Evolutionary conservation across 2,329 filamentous ascomycete genomes (phyloP), one percentile per base, ranked within the genome.

Genomic region (Aaosphaeria pasadenensis): DNA sequence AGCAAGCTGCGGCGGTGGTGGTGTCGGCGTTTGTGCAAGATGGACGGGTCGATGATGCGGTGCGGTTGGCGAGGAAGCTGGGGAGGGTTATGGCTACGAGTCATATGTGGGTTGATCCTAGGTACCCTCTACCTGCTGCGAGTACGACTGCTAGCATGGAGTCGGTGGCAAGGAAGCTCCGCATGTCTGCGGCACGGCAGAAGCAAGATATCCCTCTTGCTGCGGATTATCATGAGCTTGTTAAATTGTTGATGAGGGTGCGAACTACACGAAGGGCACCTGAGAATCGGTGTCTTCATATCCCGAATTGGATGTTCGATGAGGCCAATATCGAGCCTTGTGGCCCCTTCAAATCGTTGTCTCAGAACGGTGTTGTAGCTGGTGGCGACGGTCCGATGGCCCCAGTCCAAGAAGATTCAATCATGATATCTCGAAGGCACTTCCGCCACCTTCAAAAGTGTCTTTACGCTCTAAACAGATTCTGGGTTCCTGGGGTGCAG

Each of bases 1-100:
- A 58, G 39, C 53, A 58, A 50, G 55, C 53, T 11, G 55, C 53
- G 4, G 55, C 53, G 6, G 42, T 56, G 13, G 53, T 58, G 6
- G 46, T 56, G n/a, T 52, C 51, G 30, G 55, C 51, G 9, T 51
- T 58, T 39, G 24, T 49, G 31, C 48, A 49, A 29, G 42, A 50
- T 29, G 45, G 42, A 24, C 33, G 38, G 6, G 30, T 45, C 13
- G 49, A 48, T 5, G 49, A 47, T 44, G 52, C 49, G 9, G 44
- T 46, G 33, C 38, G 44, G 33, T 41, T 54, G n/a, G 39, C 50
- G 7, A 33, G n/a, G 33, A 46, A 55, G 38, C 32, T 51, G 6
- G 43, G 48, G 2, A 39, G 17, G 28, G 28, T 48, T 30, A 32
- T 53, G n/a, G 41, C 48, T 11, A 46, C 42, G 32, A 51, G 48